These are phyloP conservation scores for Erysimum cheiri DNA, from an alignment of 441 rosid species.

Conservation along the genomic window DNA sequence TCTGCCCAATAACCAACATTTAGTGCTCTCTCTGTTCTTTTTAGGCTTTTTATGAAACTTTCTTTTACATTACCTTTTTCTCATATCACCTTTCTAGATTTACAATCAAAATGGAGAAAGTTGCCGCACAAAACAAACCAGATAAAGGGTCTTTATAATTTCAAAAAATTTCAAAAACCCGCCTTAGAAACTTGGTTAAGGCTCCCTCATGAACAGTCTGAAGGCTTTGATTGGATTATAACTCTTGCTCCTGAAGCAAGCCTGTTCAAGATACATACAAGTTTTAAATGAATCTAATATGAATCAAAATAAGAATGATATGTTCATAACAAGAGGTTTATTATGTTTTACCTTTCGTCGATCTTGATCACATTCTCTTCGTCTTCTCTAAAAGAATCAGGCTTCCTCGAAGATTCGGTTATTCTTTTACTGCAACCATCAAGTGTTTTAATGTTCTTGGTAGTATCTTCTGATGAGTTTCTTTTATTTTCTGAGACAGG, in stretches of 20 bases:
- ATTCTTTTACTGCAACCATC: constrained; percentile 59
- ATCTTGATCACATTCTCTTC: constrained; percentile 74
- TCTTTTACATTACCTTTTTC: constrained; percentile 20
- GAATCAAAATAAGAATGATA: constrained; percentile 20
- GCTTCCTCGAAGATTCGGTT: constrained; percentile 57
- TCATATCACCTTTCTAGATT: constrained; percentile 37
- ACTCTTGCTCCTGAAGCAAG: constrained; percentile 99
- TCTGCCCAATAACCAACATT: constrained; percentile 31
- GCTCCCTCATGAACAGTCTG: constrained; percentile 47
- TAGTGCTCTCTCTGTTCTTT: constrained; percentile 29
- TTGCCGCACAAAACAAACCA: constrained; percentile 17
- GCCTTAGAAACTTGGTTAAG: constrained; percentile 14
- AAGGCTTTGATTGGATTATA: constrained; percentile 78
- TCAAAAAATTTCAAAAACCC: constrained; percentile 5
- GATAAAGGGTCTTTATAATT: constrained; percentile 10
- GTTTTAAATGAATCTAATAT: neutral
- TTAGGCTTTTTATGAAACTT: constrained; percentile 38
- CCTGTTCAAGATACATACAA: constrained; percentile 51
- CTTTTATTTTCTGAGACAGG: constrained; percentile 66
- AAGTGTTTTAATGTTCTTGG: constrained; percentile 21
- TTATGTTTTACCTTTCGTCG: constrained; percentile 82
- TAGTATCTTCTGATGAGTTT: constrained; percentile 50
- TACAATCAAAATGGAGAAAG: constrained; percentile 40
- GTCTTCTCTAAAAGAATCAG: constrained; percentile 66
- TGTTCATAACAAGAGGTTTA: constrained; percentile 41